Evolutionary conservation across 2,329 filamentous ascomycete genomes (phyloP).

Genomic region (Aureobasidium sp.): DNA sequence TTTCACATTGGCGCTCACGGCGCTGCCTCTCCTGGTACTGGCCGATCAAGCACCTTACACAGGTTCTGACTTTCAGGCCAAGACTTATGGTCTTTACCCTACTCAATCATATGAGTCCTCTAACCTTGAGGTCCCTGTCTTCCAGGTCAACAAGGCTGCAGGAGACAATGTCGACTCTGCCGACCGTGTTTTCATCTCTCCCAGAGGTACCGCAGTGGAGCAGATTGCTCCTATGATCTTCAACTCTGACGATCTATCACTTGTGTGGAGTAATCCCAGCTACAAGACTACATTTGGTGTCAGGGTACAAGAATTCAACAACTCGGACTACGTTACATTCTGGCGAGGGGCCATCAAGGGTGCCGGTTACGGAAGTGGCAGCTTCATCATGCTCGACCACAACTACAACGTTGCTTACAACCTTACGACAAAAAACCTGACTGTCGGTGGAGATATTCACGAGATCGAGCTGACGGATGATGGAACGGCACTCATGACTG

Average conservation of each 20-base stretch:
- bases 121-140: conserved; percentile 26
- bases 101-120: conserved; percentile 28
- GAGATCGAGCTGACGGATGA: conserved; percentile 35
- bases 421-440: conserved; percentile 27
- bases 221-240: conserved; percentile 24
- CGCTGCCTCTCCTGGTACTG: conserved; percentile 1
- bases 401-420: conserved; percentile 25
- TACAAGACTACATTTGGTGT: conserved; percentile 37
- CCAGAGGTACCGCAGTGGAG: conserved; percentile 14
- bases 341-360: conserved; percentile 34
- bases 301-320: conserved; percentile 30
- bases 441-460: conserved; percentile 34
- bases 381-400: conserved; percentile 28
- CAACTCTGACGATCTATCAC: conserved; percentile 21
- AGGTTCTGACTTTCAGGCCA: conserved; percentile 26
- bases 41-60: conserved; percentile 11
- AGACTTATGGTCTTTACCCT: conserved; percentile 30
- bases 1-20: not conserved
- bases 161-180: not conserved
- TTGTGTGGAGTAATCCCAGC: conserved; percentile 26
- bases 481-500: conserved; percentile 36
- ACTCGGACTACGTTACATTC: conserved; percentile 30
- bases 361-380: conserved; percentile 27
- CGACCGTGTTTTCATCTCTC: conserved; percentile 12
- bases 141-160: conserved; percentile 11